Base-by-base conservation (phyloP, 257 asterid species). In the Craterostigma plantagineum region DNA sequence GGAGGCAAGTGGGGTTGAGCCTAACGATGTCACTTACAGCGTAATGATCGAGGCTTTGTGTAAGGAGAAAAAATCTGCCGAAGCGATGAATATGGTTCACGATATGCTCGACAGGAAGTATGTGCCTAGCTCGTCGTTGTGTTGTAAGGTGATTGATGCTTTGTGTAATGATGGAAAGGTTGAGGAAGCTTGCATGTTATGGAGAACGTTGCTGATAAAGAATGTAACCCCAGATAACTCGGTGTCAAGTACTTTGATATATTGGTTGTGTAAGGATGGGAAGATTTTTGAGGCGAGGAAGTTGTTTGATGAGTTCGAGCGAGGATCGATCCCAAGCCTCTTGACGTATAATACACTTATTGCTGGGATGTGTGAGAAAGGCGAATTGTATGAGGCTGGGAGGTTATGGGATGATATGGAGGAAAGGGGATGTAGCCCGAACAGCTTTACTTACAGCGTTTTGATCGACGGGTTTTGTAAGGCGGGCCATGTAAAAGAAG, bases 391-490 rank as follows among this genome's bases (percentile, higher is more conserved):
- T 48, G 95, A 86, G 57, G 97, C 92, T 11, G 97, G 92, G 49
- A 78, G 80, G 63, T 62, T 86, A 43, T 86, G 95, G 97, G 97
- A 86, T 61, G 76, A 78, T 49, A 78, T 86, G 97, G 78, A 78
- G 49, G 87, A 71, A 49, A 71, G 69, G 55, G 81, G 79, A 5
- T 76, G 83, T 43, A 46, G 50, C 27, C 93, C 95, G n/a, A 79
- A 76, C 71, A 67, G 80, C 14, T 76, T 81, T 57, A 81, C 95
- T 38, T 87, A 76, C 48, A 66, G 69, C 62, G 48, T 73, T 71
- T 54, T 87, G 64, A 71, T 81, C 45, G 75, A 67, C 43, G 93
- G 92, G 47, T 76, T 81, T 56, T 81, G 92, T 63, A 68, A 57
- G 56, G 66, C 30, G 42, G 95, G 95, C 43, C 72, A 55, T 43